A percentile compares a stretch with the other conserved stretches of the same genome.
Evolutionary conservation across 768 basidiomycete species (phyloP).

Genomic region (Kwoniella botswanensis): DNA sequence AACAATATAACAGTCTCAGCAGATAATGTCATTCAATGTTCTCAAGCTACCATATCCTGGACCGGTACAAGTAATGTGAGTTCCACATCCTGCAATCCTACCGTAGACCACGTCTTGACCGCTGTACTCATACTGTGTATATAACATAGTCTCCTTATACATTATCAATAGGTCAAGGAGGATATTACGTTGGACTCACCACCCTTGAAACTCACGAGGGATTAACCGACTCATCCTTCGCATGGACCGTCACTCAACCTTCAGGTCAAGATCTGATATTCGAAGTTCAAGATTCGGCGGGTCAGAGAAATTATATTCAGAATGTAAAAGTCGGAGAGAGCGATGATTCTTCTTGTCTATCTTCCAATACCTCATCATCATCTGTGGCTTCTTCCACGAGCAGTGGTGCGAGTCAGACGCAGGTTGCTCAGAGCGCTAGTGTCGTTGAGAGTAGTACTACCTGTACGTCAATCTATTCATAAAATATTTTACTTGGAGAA

Average conservation of each 20-base stretch:
- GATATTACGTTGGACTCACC: conserved; percentile 48
- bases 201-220: conserved; percentile 32
- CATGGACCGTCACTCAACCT: conserved; percentile 44
- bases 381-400: background rate
- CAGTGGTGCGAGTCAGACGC: too few species aligned
- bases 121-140: too few species aligned
- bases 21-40: conserved; percentile 47
- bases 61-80: conserved; percentile 29
- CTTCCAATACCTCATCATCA: conserved; percentile 17
- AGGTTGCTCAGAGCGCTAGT: conserved; percentile 1
- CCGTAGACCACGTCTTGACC: conserved; percentile 7
- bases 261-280: conserved; percentile 47
- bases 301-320: conserved; percentile 49
- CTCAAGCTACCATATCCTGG: conserved; percentile 48
- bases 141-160: conserved; percentile 34
- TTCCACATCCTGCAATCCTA: background rate
- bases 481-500: too few species aligned
- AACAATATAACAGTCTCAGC: conserved; percentile 48
- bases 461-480: background rate
- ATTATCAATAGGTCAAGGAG: conserved; percentile 45
- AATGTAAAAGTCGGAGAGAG: conserved; percentile 43
- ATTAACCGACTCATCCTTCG: conserved; percentile 26
- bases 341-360: conserved; percentile 38
- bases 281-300: conserved; percentile 47
- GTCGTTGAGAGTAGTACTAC: background rate